Base-by-base conservation (phyloP, 1,139 yeast genomes). In the Pichia sp. region DNA sequence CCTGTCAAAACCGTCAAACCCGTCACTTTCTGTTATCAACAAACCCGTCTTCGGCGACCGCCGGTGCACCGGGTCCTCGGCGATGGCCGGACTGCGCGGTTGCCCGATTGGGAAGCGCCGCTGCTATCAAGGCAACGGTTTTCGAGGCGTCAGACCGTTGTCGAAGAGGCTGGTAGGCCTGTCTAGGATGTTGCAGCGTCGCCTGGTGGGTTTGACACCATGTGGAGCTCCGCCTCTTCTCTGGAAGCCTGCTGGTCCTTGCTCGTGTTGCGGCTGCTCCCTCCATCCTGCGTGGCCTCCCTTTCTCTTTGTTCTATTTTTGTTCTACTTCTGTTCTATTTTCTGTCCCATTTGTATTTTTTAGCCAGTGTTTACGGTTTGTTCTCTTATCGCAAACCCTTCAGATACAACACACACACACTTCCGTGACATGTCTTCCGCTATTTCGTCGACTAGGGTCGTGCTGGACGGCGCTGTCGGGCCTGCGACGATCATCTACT, bases 401-500 rank as follows among this genome's bases (percentile, higher is more conserved):
- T 3, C n/a, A 19, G n/a, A 8, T 10, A 32, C 11, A 11, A 8
- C 26, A 16, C 30, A 42, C 10, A 38, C 5, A 2, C 15, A 23
- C 16, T 31, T 16, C 13, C 5, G 19, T 7, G 41, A n/a, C 38
- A 82, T 82, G 86, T 77, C 85, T 30, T 74, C 77, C 60, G 92
- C 93, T 4, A 73, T 89, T 45, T 72, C 88, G 0, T 88, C 96
- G 1, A 69, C 74, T 13, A 74, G 75, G n/a, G 95, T 87, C 8
- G 79, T 87, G 34, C 59, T 87, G 10, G 78, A 75, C 46, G 81
- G 76, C 42, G 59, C 67, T 50, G 64, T 85, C 1, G 68, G 65
- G 2, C 81, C 88, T 0, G 95, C 95, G 34, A 87, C 95, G 5
- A 72, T 89, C 32, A 75, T 86, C 44, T 87, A 76, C 67, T 82